A percentile compares a stretch with the other conserved stretches of the same genome.
Evolutionary conservation across 1,139 yeast species (phyloP).

Genomic region (Debaryomyces singareniensis): DNA sequence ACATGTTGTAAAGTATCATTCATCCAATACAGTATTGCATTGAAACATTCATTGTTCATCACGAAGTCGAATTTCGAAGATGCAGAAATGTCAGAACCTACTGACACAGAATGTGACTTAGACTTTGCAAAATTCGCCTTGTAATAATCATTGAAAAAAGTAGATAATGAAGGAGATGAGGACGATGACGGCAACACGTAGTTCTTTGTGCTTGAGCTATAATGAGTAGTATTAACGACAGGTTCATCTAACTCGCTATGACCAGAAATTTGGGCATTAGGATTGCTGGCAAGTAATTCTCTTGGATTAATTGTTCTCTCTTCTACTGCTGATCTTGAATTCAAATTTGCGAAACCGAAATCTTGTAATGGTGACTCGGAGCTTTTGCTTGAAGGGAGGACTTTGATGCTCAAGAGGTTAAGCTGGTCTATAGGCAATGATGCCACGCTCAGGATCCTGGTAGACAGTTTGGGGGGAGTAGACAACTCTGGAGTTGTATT

Average conservation of each 20-base stretch:
- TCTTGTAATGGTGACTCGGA: conserved; percentile 9
- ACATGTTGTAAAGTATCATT: conserved; percentile 16
- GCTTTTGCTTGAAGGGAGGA: conserved; percentile 5
- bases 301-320: conserved; percentile 31
- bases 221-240: conserved; percentile 7
- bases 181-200: conserved; percentile 6
- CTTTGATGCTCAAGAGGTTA: conserved; percentile 19
- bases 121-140: conserved; percentile 2
- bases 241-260: conserved; percentile 6
- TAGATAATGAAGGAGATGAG: conserved; percentile 8
- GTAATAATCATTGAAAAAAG: conserved; percentile 3
- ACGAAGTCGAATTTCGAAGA: conserved; percentile 19
- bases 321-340: conserved; percentile 7
- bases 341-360: conserved; percentile 4
- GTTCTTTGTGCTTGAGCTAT: conserved; percentile 5
- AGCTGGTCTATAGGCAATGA: conserved; percentile 24
- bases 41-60: conserved; percentile 37
- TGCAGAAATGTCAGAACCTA: conserved; percentile 4
- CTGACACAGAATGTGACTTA: conserved; percentile 5
- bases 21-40: conserved; percentile 34
- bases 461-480: conserved; percentile 4
- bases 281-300: conserved; percentile 16
- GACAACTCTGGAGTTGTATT: conserved; percentile 6
- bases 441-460: conserved; percentile 1
- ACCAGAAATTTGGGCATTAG: conserved; percentile 5